These are phyloP conservation scores for Exophiala lecanii-corni DNA, from an alignment of 2,329 filamentous ascomycete genomes.

Conservation along the genomic window DNA sequence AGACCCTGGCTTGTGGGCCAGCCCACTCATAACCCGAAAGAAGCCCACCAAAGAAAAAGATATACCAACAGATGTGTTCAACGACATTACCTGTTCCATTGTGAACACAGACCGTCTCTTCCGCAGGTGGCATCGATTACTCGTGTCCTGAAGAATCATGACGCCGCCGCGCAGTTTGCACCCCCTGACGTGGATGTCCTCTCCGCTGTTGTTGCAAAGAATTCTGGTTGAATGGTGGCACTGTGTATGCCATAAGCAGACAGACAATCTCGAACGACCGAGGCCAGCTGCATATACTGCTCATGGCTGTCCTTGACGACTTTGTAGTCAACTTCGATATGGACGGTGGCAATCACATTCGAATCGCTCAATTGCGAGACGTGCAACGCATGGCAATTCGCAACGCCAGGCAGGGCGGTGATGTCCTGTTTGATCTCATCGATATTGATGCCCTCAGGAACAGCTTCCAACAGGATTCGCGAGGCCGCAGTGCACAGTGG, in stretches of 20 bases:
- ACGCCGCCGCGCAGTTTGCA: too few species aligned
- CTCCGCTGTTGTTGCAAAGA: too few species aligned
- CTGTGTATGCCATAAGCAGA: constrained; percentile 95
- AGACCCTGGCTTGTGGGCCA: constrained; percentile 1
- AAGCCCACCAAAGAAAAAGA: constrained; percentile 1
- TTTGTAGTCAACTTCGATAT: constrained; percentile 85
- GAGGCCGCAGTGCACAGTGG: constrained; percentile 47
- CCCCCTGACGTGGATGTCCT: too few species aligned
- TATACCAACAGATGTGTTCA: constrained; percentile 2
- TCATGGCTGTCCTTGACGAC: constrained; percentile 71
- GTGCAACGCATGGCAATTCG: constrained; percentile 89
- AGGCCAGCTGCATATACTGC: constrained; percentile 85
- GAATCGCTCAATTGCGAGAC: constrained; percentile 96
- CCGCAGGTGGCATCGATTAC: constrained; percentile 1
- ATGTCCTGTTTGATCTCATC: constrained; percentile 91
- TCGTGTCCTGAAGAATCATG: too few species aligned
- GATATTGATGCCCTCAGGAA: constrained; percentile 78
- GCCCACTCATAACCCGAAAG: constrained; percentile 2
- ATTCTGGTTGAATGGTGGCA: constrained; percentile 95
- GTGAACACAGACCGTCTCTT: constrained; percentile 1
- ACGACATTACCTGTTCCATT: constrained; percentile 2
- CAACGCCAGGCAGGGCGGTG: constrained; percentile 71
- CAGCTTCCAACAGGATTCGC: constrained; percentile 87
- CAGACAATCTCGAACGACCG: constrained; percentile 75
- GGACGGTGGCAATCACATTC: constrained; percentile 86